These are phyloP conservation scores for Penicillium fuscoglaucum DNA, from an alignment of 2,329 filamentous ascomycete species.

Conservation along the genomic window DNA sequence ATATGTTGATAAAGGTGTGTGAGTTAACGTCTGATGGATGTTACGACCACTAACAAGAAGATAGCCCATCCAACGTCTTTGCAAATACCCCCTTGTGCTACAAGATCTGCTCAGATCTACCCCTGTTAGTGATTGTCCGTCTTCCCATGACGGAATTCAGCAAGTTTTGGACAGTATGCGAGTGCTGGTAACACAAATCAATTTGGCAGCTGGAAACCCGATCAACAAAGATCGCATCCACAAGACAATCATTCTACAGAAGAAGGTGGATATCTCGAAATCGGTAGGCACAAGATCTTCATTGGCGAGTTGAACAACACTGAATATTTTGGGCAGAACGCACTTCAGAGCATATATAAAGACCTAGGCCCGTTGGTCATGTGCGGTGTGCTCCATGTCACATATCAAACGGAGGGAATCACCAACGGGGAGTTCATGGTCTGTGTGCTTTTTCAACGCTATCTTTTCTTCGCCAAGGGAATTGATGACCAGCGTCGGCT, in stretches of 20 bases:
- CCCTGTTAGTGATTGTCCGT: constrained; percentile 79
- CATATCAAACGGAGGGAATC: constrained; percentile 70
- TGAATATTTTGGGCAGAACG: constrained; percentile 23
- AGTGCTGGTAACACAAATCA: constrained; percentile 75
- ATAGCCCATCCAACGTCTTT: constrained; percentile 87
- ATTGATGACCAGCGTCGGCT: constrained; percentile 67
- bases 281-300: constrained; percentile 54
- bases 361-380: constrained; percentile 76
- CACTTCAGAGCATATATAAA: constrained; percentile 62
- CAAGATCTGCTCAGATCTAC: constrained; percentile 80
- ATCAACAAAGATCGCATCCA: constrained; percentile 69
- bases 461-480: constrained; percentile 72
- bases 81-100: constrained; percentile 86
- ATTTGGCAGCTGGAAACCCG: constrained; percentile 77
- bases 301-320: neutral
- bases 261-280: constrained; percentile 72
- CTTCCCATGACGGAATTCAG: constrained; percentile 76
- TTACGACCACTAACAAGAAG: constrained; percentile 14
- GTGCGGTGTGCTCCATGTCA: constrained; percentile 79
- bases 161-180: constrained; percentile 70
- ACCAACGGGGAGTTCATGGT: constrained; percentile 80
- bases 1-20: constrained; percentile 82
- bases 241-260: constrained; percentile 81
- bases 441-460: constrained; percentile 77
- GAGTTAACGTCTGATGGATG: constrained; percentile 8